Base-by-base conservation (phyloP, 352 stramenopile genomes). In the Phytophthora citricola region DNA sequence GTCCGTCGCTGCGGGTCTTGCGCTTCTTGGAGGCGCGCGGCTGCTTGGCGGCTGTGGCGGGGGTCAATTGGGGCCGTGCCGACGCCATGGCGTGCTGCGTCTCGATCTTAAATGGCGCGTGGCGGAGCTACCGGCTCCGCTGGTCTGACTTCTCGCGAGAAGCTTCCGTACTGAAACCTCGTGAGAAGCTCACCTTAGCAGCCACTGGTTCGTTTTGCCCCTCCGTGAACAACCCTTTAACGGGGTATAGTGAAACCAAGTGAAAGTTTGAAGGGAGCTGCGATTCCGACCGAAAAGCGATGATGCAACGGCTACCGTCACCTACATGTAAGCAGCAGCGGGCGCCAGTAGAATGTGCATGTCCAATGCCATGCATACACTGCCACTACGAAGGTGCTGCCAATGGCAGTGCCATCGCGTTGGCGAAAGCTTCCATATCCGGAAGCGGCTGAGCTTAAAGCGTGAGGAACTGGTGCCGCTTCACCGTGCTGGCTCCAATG, bases 1-100 rank as follows among this genome's bases (percentile, higher is more conserved):
- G 57, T 22, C 50, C 59, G 38, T 69, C 56, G 43, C 29, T 62
- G 36, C 38, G 57, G 41, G 47, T 78, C 71, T 89, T 89, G 65
- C 84, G 81, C 70, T 90, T 92, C 71, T 90, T 90, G 49, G 47
- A 31, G 38, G 58, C n/a, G 55, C 49, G 58, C 12, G 41, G 26
- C 22, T 69, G 56, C 46, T 63, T 65, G 40, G n/a, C 11, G n/a
- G 47, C 39, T 7, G 45, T 3, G 3, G 53, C 44, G 38, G 49
- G 34, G 10, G 31, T 65, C 34, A 32, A 24, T 47, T 61, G 59
- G 15, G 61, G 38, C 45, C 40, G 61, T 36, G 65, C 49, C 54
- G 61, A 63, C 20, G 65, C 65, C 66, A 74, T 74, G 15, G 26
- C 27, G 9, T 63, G 24, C 22, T 39, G 14, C 49, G 36, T 27